A percentile compares a stretch with the other conserved stretches of the same genome.
phyloP scores from a whole-genome alignment of 1,284 basidiomycete genomes.

The Tylopilus sp. region DNA sequence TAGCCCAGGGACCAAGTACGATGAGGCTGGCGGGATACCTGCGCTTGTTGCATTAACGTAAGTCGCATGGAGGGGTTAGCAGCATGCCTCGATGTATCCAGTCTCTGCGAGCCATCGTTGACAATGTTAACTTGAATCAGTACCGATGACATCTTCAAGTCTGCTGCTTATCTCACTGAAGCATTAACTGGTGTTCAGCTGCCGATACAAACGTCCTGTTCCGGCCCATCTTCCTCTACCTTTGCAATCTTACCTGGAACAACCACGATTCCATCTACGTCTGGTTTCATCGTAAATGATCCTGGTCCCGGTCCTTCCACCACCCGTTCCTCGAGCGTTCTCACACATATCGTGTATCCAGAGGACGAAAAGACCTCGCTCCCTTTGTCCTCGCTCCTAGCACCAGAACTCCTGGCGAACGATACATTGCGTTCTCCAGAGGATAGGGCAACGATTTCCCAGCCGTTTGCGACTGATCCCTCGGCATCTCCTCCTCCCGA shows the following conservation, averaged over 20 bases:
- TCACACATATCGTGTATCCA: conserved; percentile 17
- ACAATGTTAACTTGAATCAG: conserved; percentile 35
- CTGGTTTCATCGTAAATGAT: conserved; percentile 2
- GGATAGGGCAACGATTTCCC: neutral
- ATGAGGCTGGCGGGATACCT: conserved; percentile 56
- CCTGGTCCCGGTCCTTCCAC: conserved; percentile 15
- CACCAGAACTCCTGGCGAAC: neutral
- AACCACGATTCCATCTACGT: neutral
- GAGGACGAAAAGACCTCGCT: conserved; percentile 3
- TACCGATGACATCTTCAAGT: conserved; percentile 69
- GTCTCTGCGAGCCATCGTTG: conserved; percentile 1
- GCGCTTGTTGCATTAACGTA: conserved; percentile 67
- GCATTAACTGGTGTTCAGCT: conserved; percentile 40
- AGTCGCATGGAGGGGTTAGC: conserved; percentile 20
- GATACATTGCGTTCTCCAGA: neutral
- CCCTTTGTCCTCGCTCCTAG: neutral
- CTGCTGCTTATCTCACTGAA: conserved; percentile 65
- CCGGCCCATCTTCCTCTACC: conserved; percentile 26
- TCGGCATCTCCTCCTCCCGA: neutral
- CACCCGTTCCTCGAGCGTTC: conserved; percentile 22
- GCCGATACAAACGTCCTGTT: conserved; percentile 23
- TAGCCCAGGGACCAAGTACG: conserved; percentile 58
- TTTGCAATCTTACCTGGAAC: too few relatives aligned
- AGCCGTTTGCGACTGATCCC: neutral
- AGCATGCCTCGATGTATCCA: neutral